Evolutionary conservation across 2,329 filamentous ascomycete genomes (phyloP), one percentile per base, ranked within the genome.

Genomic region (Aspergillus chevalieri): DNA sequence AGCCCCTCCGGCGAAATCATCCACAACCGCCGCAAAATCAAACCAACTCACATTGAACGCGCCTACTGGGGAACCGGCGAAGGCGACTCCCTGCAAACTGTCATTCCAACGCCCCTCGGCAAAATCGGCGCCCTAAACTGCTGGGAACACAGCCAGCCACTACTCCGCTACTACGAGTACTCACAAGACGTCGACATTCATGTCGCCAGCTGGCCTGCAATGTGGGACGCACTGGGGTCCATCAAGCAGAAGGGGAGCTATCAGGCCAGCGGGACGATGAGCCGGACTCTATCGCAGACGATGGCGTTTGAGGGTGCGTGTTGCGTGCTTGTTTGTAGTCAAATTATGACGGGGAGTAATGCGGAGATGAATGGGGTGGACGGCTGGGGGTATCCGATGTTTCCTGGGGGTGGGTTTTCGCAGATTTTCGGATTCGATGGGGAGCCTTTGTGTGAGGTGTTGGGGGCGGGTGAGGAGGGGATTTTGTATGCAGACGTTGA

Each of bases 381-480:
- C 43, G 33, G 22, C 3, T 36, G 21, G 43, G 15, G 30, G 12
- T 33, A 45, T 3, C 9, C 7, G 41, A 43, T 21, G 10, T 17
- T 39, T 0, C 4, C 8, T 10, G 60, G 70, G 2, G 74, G 74
- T 19, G 78, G 78, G 2, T 74, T 73, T 47, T 74, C 74, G 3
- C 76, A 75, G 52, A 71, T 80, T 19, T 76, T 77, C 50, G 78
- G 74, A 0, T 78, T 78, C 0, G 78, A 80, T 54, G 78, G 78
- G 1, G 64, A 74, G 24, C 61, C 71, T 3, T 55, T 80, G 39
- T 72, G 68, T 3, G 67, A 74, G 34, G 59, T 68, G 0, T 33
- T 74, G 36, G 48, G 64, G 3, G 61, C 65, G 12, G 67, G 67
- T 0, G 65, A 69, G 21, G 79, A 82, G 55, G 71, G 73, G 4